Evolutionary conservation across 2,329 filamentous ascomycete genomes (phyloP).

Genomic region (Aureobasidium sp.): DNA sequence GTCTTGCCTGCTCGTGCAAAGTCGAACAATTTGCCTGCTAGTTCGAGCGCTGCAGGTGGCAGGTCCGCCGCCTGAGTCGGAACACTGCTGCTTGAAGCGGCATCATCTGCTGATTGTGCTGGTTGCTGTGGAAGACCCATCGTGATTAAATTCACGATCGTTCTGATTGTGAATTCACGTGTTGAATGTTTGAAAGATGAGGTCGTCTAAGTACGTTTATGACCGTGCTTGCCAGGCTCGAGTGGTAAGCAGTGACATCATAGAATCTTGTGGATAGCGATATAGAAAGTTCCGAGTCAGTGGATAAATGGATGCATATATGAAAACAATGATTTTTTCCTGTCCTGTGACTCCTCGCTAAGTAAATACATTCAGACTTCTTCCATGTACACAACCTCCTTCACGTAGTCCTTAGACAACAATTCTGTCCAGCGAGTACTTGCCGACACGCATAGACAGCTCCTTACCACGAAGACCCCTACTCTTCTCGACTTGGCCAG

Average conservation of each 20-base stretch:
- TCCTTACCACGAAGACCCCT: conserved; percentile 67
- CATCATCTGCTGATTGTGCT: neutral
- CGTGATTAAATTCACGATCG: neutral
- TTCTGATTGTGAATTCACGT: neutral
- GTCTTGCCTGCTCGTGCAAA: conserved; percentile 54
- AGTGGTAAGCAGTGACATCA: conserved; percentile 7
- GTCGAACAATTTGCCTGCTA: conserved; percentile 60
- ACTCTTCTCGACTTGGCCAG: conserved; percentile 52
- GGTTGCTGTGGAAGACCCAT: conserved; percentile 13
- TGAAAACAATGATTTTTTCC: conserved; percentile 6
- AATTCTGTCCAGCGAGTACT: conserved; percentile 77
- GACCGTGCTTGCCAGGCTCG: neutral
- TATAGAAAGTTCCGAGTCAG: neutral
- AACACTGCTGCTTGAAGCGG: neutral
- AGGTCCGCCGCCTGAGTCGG: conserved; percentile 27
- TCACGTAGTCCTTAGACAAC: neutral
- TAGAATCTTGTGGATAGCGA: neutral
- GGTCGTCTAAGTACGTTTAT: neutral
- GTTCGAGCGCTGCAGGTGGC: conserved; percentile 56
- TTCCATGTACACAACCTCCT: neutral
- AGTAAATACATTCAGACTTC: neutral
- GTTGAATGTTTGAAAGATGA: neutral
- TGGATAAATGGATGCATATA: neutral
- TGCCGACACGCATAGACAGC: conserved; percentile 68
- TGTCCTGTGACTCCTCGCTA: conserved; percentile 11